These are phyloP conservation scores for Spirogloea muscicola DNA, from an alignment of 139 green algal species.

Conservation along the genomic window DNA sequence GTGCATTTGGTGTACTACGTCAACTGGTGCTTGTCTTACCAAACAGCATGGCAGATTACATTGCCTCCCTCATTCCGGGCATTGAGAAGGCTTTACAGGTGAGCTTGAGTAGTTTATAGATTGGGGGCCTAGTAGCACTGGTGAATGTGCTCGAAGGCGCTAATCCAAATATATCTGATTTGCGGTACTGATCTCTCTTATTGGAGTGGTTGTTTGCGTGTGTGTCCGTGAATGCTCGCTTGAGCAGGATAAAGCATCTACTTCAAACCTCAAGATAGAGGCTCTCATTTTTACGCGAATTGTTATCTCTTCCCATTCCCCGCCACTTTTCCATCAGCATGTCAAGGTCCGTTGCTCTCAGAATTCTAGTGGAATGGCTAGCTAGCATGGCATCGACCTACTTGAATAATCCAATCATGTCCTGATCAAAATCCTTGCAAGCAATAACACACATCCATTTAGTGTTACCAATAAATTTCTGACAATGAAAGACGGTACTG, in stretches of 20 bases:
- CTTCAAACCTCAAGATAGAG: constrained; percentile 80
- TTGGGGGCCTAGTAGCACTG: too few relatives aligned
- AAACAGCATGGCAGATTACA: constrained; percentile 47
- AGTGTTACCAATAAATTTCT: constrained; percentile 1
- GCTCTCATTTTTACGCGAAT: constrained; percentile 81
- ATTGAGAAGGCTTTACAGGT: constrained; percentile 59
- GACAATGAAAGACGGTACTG: not conserved
- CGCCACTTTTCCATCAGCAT: constrained; percentile 59
- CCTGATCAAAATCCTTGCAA: too few relatives aligned
- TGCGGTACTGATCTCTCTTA: not conserved
- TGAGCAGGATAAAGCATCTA: constrained; percentile 44
- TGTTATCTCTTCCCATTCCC: constrained; percentile 53
- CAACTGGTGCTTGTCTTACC: constrained; percentile 70
- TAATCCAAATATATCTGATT: too few relatives aligned
- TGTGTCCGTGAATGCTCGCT: not conserved
- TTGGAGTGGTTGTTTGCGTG: not conserved
- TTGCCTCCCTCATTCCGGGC: constrained; percentile 63
- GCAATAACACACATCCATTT: not conserved
- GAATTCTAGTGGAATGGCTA: too few relatives aligned
- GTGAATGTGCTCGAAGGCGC: too few relatives aligned
- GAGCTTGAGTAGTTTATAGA: not conserved
- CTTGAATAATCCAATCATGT: too few relatives aligned
- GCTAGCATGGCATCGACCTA: too few relatives aligned
- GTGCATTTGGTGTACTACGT: constrained; percentile 67
- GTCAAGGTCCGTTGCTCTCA: constrained; percentile 53